A percentile compares a stretch with the other conserved stretches of the same genome.
Conservation (phyloP, 805 yeast genomes). For the Starmerella ratchasimensis region DNA sequence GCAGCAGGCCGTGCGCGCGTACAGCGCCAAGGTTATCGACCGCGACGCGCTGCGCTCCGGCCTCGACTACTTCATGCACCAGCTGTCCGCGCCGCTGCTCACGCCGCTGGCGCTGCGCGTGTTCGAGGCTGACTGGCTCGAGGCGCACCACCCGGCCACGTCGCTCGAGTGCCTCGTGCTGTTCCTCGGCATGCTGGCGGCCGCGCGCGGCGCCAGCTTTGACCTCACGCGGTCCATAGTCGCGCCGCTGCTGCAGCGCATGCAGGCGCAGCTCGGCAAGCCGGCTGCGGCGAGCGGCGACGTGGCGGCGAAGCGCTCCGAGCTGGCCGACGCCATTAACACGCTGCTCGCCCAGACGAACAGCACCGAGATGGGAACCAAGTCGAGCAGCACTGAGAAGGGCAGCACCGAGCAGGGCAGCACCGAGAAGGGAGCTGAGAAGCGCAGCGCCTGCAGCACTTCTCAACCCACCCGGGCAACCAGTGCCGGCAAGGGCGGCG, state of each 20-base stretch:
- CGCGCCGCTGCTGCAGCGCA: background rate
- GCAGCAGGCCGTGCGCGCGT: constrained; percentile 55
- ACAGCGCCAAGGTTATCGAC: constrained; percentile 41
- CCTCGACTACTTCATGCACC: constrained; percentile 73
- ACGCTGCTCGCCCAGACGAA: background rate
- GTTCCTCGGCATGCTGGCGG: constrained; percentile 5
- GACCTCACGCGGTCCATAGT: constrained; percentile 3
- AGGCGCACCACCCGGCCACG: constrained; percentile 10
- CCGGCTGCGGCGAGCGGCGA: background rate
- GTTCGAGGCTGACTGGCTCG: constrained; percentile 31
- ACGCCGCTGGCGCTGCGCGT: constrained; percentile 40
- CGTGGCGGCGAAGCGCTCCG: background rate
- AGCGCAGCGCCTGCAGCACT: no score
- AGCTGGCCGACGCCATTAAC: background rate
- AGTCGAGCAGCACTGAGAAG: no score
- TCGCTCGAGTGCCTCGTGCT: constrained; percentile 12
- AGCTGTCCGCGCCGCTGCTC: constrained; percentile 49
- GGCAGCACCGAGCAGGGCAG: no score
- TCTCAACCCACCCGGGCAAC: no score
- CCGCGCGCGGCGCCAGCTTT: constrained; percentile 1
- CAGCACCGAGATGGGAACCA: background rate
- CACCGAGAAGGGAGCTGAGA: no score
- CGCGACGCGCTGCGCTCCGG: constrained; percentile 56
- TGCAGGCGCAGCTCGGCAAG: background rate
- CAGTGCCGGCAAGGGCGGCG: no score